Conservation (phyloP, 495 filamentous ascomycete genomes). For the Collariella sp. region DNA sequence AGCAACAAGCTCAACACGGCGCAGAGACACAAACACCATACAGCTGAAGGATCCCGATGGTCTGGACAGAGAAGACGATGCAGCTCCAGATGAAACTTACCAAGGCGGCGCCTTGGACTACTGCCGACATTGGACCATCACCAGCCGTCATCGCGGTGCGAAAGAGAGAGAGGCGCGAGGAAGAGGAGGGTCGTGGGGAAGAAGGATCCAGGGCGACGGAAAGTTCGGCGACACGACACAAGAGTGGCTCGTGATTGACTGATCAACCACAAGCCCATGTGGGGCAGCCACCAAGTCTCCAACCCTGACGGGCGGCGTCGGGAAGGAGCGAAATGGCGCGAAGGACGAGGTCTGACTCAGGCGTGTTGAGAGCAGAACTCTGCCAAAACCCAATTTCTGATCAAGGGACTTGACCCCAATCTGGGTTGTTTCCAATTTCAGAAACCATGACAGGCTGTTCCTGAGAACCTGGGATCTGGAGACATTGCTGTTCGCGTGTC, state of each 20-base stretch:
- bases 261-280: conserved; percentile 10
- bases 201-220: conserved; percentile 6
- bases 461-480: too few species aligned
- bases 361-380: too few species aligned
- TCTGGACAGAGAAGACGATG: conserved; percentile 40
- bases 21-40: conserved; percentile 16
- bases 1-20: conserved; percentile 1
- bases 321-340: background rate
- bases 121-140: conserved; percentile 32
- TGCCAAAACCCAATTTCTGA: too few species aligned
- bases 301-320: background rate
- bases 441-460: too few species aligned
- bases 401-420: too few species aligned
- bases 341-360: too few species aligned
- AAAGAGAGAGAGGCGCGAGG: background rate
- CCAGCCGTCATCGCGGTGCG: background rate
- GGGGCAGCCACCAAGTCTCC: conserved; percentile 1
- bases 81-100: conserved; percentile 43
- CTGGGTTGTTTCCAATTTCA: too few species aligned
- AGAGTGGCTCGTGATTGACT: background rate
- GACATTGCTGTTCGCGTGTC: too few species aligned
- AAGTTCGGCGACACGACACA: background rate
- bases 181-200: too few species aligned
- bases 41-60: conserved; percentile 45
- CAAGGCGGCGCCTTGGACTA: conserved; percentile 35